phyloP scores from a whole-genome alignment of 2,329 filamentous ascomycete genomes.

The Colletotrichum sp. region DNA sequence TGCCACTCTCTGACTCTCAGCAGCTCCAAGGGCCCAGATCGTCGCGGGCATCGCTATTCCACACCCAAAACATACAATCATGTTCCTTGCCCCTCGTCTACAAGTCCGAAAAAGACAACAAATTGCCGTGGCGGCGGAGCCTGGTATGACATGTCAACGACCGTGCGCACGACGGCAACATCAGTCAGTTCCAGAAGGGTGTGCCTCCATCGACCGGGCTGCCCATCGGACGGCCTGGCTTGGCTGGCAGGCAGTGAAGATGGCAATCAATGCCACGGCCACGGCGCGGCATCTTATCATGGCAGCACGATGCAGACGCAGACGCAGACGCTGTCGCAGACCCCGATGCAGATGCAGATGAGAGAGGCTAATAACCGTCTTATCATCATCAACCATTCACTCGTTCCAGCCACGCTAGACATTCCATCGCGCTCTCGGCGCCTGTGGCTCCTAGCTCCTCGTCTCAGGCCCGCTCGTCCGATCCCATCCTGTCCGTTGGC shows the following conservation, averaged over 20 bases:
- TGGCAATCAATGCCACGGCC: not conserved
- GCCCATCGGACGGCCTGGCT: not conserved
- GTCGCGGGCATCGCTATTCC: slow-evolving; percentile 3
- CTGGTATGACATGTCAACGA: not conserved
- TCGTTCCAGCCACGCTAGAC: not conserved
- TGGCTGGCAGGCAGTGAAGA: not conserved
- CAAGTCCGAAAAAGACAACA: not conserved
- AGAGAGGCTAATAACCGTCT: not conserved
- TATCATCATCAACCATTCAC: not conserved
- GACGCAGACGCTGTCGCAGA: not conserved
- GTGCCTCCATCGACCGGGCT: not conserved
- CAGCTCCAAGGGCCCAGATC: slow-evolving; percentile 3
- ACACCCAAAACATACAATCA: not conserved
- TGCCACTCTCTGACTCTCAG: not conserved
- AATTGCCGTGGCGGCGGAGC: not conserved
- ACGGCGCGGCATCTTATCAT: slow-evolving; percentile 3
- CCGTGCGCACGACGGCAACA: not conserved
- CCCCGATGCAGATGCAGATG: not conserved
- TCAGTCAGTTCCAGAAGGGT: not conserved
- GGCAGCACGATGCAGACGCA: not conserved
- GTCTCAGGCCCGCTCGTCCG: not conserved
- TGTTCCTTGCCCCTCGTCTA: not conserved
- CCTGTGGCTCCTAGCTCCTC: not conserved
- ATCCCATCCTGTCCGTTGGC: not conserved
- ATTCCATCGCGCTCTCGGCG: slow-evolving; percentile 5